These are phyloP conservation scores for Yarrowia galli DNA, from an alignment of 1,139 yeast species.

Conservation along the genomic window DNA sequence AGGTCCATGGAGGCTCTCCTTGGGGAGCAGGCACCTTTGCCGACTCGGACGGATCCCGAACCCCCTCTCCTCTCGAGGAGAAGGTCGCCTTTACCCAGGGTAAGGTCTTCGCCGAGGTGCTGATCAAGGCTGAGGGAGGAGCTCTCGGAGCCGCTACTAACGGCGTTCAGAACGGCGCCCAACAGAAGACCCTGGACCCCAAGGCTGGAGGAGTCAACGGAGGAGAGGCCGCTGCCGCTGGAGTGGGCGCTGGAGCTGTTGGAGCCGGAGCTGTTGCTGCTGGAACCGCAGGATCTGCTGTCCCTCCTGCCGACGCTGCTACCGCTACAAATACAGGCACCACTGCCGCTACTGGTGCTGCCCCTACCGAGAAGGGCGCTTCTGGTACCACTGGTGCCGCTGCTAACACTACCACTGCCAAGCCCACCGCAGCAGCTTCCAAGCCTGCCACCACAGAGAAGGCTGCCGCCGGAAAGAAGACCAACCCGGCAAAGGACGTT, in stretches of 20 bases:
- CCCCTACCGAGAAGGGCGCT: slow-evolving; percentile 36
- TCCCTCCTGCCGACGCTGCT: slow-evolving; percentile 40
- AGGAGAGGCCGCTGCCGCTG: slow-evolving; percentile 9
- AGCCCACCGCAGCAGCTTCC: slow-evolving; percentile 4
- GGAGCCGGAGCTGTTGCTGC: slow-evolving; percentile 20
- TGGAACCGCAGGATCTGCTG: slow-evolving; percentile 37
- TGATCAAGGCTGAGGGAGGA: slow-evolving; percentile 40
- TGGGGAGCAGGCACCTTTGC: slow-evolving; percentile 77
- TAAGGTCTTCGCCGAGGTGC: slow-evolving; percentile 60
- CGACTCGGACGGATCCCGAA: slow-evolving; percentile 71
- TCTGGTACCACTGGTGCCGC: slow-evolving; percentile 39
- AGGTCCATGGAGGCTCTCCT: slow-evolving; percentile 75
- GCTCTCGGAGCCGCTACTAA: slow-evolving; percentile 28
- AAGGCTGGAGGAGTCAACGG: slow-evolving; percentile 7
- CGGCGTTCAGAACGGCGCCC: neutral
- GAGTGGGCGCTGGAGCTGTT: slow-evolving; percentile 37
- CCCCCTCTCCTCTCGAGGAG: slow-evolving; percentile 64
- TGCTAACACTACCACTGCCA: slow-evolving; percentile 31
- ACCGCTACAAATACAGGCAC: slow-evolving; percentile 40
- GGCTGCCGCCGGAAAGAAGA: slow-evolving; percentile 7
- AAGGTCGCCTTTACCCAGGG: slow-evolving; percentile 70
- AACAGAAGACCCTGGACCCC: slow-evolving; percentile 26
- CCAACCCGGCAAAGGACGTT: slow-evolving; percentile 39
- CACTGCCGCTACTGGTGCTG: slow-evolving; percentile 36
- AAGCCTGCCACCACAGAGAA: slow-evolving; percentile 5